A percentile compares a stretch with the other conserved stretches of the same genome.
Conservation (phyloP, 352 stramenopile genomes). For the Pythium dissimile region DNA sequence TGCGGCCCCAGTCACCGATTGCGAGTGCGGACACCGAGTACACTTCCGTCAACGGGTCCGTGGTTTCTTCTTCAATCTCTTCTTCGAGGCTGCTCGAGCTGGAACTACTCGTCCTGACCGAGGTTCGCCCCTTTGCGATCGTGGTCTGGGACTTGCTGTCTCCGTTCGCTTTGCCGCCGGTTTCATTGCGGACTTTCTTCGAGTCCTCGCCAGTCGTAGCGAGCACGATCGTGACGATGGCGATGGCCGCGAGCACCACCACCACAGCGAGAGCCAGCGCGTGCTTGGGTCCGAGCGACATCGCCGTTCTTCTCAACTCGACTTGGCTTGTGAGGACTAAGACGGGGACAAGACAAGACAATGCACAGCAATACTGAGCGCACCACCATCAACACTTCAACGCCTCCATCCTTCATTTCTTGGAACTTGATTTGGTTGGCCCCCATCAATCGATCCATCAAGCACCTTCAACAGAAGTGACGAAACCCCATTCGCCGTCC, state of each 20-base stretch:
- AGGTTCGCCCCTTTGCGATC: no score
- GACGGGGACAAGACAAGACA: no score
- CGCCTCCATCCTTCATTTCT: no score
- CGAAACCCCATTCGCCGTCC: no score
- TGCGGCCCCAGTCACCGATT: constrained; percentile 45
- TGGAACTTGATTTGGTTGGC: no score
- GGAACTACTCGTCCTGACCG: not conserved
- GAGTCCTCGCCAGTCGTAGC: not conserved
- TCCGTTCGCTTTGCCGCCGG: not conserved
- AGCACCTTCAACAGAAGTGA: no score
- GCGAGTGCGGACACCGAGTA: constrained; percentile 33
- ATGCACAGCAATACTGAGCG: no score
- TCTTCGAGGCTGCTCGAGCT: constrained; percentile 1
- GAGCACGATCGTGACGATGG: constrained; percentile 22
- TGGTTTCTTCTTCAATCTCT: constrained; percentile 19
- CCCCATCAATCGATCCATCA: no score
- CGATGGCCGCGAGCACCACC: constrained; percentile 11
- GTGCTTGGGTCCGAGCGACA: constrained; percentile 10
- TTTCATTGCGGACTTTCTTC: constrained; percentile 4
- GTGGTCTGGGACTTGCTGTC: not conserved
- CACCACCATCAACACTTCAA: not conserved
- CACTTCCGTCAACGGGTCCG: constrained; percentile 24
- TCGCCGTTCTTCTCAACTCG: not conserved
- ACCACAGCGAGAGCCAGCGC: constrained; percentile 14
- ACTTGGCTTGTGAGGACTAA: constrained; percentile 2